Percentiles rank a stretch among this genome's conserved stretches.
These are phyloP conservation scores for Polychaeton citri DNA, from an alignment of 2,329 filamentous ascomycete genomes.

Conservation along the genomic window DNA sequence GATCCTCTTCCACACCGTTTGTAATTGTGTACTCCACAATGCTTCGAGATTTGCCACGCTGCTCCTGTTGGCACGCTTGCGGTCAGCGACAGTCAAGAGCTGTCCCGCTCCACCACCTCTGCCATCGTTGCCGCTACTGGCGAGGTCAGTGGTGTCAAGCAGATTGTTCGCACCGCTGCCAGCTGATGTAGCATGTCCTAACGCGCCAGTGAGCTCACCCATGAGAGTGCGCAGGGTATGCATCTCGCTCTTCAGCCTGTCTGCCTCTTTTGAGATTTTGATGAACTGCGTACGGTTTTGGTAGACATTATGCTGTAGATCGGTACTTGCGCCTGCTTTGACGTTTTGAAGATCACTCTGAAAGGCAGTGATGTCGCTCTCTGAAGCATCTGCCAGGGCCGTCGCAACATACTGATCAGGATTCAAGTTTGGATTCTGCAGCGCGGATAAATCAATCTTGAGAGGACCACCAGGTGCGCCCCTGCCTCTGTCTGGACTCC, in stretches of 20 bases:
- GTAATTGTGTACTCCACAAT: slow-evolving; percentile 53
- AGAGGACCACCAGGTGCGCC: slow-evolving; percentile 25
- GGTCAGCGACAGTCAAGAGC: slow-evolving; percentile 23
- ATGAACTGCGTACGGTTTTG: slow-evolving; percentile 98
- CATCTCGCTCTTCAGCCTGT: slow-evolving; percentile 96
- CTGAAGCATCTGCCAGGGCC: slow-evolving; percentile 70
- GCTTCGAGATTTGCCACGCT: slow-evolving; percentile 66
- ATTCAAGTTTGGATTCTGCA: slow-evolving; percentile 66
- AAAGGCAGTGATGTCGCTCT: slow-evolving; percentile 74
- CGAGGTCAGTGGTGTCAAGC: too few relatives aligned
- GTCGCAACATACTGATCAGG: slow-evolving; percentile 55
- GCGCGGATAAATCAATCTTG: slow-evolving; percentile 59
- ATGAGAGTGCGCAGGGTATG: slow-evolving; percentile 77
- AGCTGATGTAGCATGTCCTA: slow-evolving; percentile 33
- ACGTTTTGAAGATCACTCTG: slow-evolving; percentile 63
- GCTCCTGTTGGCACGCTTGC: slow-evolving; percentile 64
- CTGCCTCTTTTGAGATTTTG: slow-evolving; percentile 97
- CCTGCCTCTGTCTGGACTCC: slow-evolving; percentile 27
- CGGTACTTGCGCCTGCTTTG: slow-evolving; percentile 63
- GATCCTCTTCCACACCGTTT: slow-evolving; percentile 90
- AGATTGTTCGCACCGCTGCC: slow-evolving; percentile 23
- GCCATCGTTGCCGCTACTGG: too few relatives aligned
- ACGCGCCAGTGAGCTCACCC: slow-evolving; percentile 59
- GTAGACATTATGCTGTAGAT: slow-evolving; percentile 89
- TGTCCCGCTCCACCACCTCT: slow-evolving; percentile 20